Conservation (phyloP, 495 filamentous ascomycete genomes). For the Schizothecium vesticola region DNA sequence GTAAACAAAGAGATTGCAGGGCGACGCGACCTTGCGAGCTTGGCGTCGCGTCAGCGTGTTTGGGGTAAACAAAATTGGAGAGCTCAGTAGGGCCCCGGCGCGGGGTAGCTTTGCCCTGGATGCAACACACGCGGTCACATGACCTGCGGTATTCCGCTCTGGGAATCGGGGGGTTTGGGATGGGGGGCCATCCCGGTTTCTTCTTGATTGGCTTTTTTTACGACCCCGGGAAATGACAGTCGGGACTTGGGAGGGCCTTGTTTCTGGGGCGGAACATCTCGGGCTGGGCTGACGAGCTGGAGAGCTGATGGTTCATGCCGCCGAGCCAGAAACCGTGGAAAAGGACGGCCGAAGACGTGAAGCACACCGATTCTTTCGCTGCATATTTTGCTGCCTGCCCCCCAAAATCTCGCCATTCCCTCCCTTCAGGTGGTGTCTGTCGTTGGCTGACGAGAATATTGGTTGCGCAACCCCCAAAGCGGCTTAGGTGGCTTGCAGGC, state of each 20-base stretch:
- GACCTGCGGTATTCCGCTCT: neutral
- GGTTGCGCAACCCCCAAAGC: neutral
- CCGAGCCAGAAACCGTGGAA: neutral
- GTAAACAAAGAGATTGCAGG: neutral
- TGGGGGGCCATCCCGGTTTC: neutral
- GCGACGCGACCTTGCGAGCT: neutral
- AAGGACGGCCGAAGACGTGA: neutral
- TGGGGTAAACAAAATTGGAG: neutral
- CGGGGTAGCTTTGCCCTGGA: slow-evolving; percentile 11
- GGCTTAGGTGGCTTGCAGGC: neutral
- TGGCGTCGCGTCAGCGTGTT: neutral
- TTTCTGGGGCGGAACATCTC: neutral
- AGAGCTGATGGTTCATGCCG: neutral
- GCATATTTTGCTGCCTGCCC: neutral
- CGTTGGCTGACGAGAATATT: neutral
- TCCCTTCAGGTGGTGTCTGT: neutral
- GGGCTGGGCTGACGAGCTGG: neutral
- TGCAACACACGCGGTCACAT: slow-evolving; percentile 18
- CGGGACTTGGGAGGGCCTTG: neutral
- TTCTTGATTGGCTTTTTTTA: slow-evolving; percentile 1
- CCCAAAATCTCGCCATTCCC: neutral
- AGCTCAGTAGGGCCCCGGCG: neutral
- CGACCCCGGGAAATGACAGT: neutral
- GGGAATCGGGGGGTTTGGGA: neutral
- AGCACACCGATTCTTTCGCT: neutral